These are phyloP conservation scores for Macroventuria anomochaeta DNA, from an alignment of 2,329 filamentous ascomycete genomes.

Conservation along the genomic window DNA sequence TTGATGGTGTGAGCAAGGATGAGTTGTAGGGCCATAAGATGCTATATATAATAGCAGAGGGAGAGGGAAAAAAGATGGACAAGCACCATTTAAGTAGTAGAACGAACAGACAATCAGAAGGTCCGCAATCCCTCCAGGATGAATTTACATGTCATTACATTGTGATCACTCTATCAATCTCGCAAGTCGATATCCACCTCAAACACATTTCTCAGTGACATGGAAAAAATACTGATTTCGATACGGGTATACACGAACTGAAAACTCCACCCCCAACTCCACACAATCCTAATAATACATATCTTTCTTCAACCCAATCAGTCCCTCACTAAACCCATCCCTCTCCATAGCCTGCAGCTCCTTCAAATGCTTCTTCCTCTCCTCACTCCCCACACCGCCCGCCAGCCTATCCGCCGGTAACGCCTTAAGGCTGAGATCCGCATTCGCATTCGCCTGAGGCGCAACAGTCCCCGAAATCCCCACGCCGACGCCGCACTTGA, in stretches of 20 bases:
- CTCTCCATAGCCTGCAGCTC: slow-evolving; percentile 34
- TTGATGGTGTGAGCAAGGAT: slow-evolving; percentile 69
- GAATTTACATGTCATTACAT: too few relatives aligned
- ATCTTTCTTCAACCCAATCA: slow-evolving; percentile 44
- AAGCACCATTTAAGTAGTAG: background rate
- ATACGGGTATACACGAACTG: slow-evolving; percentile 22
- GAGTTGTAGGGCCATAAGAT: slow-evolving; percentile 40
- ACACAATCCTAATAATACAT: slow-evolving; percentile 30
- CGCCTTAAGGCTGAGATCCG: slow-evolving; percentile 4
- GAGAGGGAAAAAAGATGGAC: too few relatives aligned
- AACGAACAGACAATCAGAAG: background rate
- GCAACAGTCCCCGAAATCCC: slow-evolving; percentile 6
- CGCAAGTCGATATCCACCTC: too few relatives aligned
- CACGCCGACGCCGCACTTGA: slow-evolving; percentile 32
- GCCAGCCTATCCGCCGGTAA: slow-evolving; percentile 23
- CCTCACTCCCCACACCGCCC: slow-evolving; percentile 34
- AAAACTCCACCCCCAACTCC: background rate
- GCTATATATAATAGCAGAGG: too few relatives aligned
- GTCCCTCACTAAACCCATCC: slow-evolving; percentile 35
- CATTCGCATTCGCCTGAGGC: slow-evolving; percentile 4
- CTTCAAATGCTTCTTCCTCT: slow-evolving; percentile 27
- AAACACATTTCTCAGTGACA: background rate
- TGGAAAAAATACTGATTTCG: slow-evolving; percentile 21
- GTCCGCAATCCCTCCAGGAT: too few relatives aligned
- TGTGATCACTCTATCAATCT: too few relatives aligned